Evolutionary conservation across 306 rosid genomes (phyloP), one percentile per base, ranked within the genome.

Genomic region (Rosa chinensis): DNA sequence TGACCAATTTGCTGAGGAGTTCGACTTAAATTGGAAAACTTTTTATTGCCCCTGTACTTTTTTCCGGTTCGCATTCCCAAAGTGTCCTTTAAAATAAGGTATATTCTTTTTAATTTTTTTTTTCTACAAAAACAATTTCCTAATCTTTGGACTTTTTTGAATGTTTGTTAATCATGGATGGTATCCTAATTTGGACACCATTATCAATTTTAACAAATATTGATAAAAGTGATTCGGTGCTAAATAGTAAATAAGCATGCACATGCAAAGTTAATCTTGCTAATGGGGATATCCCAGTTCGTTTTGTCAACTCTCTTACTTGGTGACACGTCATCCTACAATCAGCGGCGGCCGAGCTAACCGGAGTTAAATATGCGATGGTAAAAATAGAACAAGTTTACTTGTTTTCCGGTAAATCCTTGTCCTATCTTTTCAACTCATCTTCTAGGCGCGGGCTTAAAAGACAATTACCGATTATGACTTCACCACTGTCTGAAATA

Each of bases 11-110:
- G 75, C 75, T 35, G 5, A 28, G 67, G 68, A 83, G 85, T 81
- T 83, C 86, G 72, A 75, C 92, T 86, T 12, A 71, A 83, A 87
- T 79, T 82, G 74, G 94, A 25, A 77, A 87, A 52, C n/a, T 49
- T 84, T 71, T 75, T 74, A 79, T 82, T 81, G 66, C 79, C 86
- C 80, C 28, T 62, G 67, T 82, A 14, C 58, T 11, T 5, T 70
- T 77, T 75, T 28, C 3, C 4, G 39, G 44, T 17, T 5, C 70
- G 10, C 7, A 6, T 66, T 66, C 21, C 25, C 14, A 40, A 39
- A 66, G 11, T 66, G 48, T 1, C 72, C 47, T 1, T 64, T 16
- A 35, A 64, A 17, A 28, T 64, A 35, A 64, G 70, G 70, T 32
- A 13, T 4, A 8, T 62, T 28, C 0, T 32, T 5, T 28, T 64